Evolutionary conservation across 1,284 basidiomycete genomes (phyloP), one percentile per base, ranked within the genome.

Genomic region (Rhodotorula sp.): DNA sequence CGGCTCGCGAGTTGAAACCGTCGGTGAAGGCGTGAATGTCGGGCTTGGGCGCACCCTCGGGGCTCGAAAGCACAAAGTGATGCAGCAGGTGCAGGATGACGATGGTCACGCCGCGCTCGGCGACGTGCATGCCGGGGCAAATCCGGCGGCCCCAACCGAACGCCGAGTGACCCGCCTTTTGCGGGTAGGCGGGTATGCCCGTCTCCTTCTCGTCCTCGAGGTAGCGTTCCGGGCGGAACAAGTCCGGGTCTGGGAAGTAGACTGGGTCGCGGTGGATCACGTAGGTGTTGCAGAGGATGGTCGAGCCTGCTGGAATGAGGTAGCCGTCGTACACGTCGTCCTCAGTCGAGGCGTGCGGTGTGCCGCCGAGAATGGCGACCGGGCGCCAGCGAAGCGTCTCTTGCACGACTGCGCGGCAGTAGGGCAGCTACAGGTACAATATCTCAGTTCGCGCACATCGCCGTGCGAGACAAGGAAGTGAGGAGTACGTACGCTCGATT

Each of bases 231-330:
- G 71, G 71, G 14, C 58, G 50, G 64, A 73, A 70, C 7, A 44
- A 14, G 48, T 73, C 63, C 10, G 71, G 71, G 16, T 73, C 68
- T 16, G 71, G 71, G 50, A 61, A 70, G 44, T 52, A 59, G 17
- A 60, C 60, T 5, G 59, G 59, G 55, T 73, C 67, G 54, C 57
- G 67, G 41, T 73, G 64, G 34, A 73, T 64, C 14, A 56, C 71
- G 54, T 63, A 73, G 17, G 68, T 70, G 49, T 73, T 70, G 53
- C 48, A 64, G 55, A 68, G 25, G 17, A 83, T 78, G 19, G 81
- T 78, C 17, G 80, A 75, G 4, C 82, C 83, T 48, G 80, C 79
- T 7, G 82, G 82, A 27, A 84, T 80, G 60, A 79, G 78, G 71
- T 34, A 64, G n/a, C 62, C 62, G n/a, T 64, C 34, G 57, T 64